A percentile compares a stretch with the other conserved stretches of the same genome.
phyloP scores from a whole-genome alignment of 768 basidiomycete genomes.

The Lanmaoa rubissima region DNA sequence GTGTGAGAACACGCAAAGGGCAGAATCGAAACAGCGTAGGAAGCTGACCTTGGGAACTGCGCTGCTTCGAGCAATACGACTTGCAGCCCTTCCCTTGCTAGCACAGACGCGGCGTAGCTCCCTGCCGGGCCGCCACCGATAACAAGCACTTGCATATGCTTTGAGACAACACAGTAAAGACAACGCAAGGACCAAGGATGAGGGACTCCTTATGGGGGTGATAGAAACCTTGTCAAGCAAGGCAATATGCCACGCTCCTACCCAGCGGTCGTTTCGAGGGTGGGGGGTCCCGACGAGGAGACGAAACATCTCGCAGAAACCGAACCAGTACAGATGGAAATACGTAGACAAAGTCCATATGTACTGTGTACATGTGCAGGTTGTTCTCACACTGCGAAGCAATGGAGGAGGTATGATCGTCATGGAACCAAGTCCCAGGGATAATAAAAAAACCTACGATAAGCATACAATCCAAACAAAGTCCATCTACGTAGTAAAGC shows the following conservation, averaged over 20 bases:
- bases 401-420: too few species aligned
- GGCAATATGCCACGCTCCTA: too few species aligned
- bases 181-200: background rate
- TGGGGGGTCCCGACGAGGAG: too few species aligned
- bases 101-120: constrained; percentile 51
- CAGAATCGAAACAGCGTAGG: too few species aligned
- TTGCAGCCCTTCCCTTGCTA: constrained; percentile 56
- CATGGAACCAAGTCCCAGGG: background rate
- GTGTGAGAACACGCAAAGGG: background rate
- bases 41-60: constrained; percentile 50
- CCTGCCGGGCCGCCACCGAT: constrained; percentile 63
- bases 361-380: too few species aligned
- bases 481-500: background rate
- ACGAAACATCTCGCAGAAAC: too few species aligned
- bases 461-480: background rate
- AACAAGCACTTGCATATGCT: constrained; percentile 39
- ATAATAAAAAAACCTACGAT: background rate
- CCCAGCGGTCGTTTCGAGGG: too few species aligned
- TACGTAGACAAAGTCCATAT: too few species aligned
- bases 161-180: background rate
- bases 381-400: too few species aligned
- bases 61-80: constrained; percentile 56
- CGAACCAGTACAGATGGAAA: too few species aligned
- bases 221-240: too few species aligned
- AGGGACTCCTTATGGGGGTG: constrained; percentile 17